Conservation (phyloP, 2,329 filamentous ascomycete species). For the Sclerotinia spermophila region DNA sequence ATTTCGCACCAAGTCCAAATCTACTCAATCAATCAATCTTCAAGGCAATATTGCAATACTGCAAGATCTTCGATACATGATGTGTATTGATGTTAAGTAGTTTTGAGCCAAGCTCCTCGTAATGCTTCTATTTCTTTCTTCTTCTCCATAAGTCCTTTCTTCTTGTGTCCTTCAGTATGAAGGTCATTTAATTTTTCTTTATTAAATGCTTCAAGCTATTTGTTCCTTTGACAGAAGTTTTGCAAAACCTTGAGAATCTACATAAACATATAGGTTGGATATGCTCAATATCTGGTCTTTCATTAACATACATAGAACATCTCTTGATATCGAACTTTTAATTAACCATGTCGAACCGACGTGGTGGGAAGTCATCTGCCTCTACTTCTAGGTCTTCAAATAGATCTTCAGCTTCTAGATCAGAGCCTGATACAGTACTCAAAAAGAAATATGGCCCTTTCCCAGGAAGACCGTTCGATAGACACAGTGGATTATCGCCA, state of each 20-base stretch:
- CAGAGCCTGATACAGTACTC: background rate
- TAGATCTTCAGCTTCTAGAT: background rate
- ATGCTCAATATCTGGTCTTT: background rate
- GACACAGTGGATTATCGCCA: slow-evolving; percentile 3
- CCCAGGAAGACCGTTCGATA: background rate
- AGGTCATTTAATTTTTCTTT: background rate
- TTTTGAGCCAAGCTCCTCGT: background rate
- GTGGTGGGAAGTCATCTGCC: background rate
- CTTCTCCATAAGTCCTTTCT: background rate
- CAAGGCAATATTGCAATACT: too few species aligned
- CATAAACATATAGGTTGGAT: background rate
- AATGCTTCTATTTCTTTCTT: background rate
- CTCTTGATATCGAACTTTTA: background rate
- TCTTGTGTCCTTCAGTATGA: background rate
- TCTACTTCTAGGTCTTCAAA: background rate
- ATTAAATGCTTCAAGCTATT: background rate
- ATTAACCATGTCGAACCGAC: background rate
- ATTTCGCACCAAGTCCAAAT: background rate
- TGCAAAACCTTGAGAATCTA: background rate
- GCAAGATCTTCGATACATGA: background rate
- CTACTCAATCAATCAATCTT: background rate
- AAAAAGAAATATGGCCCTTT: background rate
- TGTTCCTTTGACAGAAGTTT: background rate
- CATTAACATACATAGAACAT: background rate
- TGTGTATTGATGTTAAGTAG: background rate